These are phyloP conservation scores for Vanilla planifolia DNA, from an alignment of 106 monocot species.

Conservation along the genomic window DNA sequence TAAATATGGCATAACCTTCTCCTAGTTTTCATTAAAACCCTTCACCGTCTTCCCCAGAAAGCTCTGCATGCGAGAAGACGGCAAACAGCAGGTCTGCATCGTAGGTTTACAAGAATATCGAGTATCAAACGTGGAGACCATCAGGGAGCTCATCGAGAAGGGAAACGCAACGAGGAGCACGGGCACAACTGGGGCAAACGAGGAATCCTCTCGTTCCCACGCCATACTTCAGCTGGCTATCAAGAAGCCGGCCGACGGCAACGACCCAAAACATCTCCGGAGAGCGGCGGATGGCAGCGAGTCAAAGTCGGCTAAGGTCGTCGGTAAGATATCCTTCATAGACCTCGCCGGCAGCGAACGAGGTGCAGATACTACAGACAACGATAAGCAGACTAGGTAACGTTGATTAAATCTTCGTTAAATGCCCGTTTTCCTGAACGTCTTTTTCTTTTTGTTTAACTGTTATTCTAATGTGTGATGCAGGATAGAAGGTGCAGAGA, in stretches of 20 bases:
- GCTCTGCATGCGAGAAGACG: constrained; percentile 96
- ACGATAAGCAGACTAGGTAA: constrained; percentile 94
- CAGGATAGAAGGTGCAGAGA: constrained; percentile 99
- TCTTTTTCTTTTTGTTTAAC: no score
- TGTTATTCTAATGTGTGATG: constrained; percentile 3
- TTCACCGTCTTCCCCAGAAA: constrained; percentile 35
- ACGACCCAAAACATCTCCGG: constrained; percentile 28
- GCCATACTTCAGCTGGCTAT: constrained; percentile 86
- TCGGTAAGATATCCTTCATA: constrained; percentile 98
- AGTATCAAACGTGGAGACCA: constrained; percentile 89
- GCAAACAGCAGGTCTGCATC: constrained; percentile 94
- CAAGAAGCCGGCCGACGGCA: constrained; percentile 64
- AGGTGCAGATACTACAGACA: constrained; percentile 97
- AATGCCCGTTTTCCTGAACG: no score
- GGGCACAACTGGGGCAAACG: constrained; percentile 97
- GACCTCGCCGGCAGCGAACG: constrained; percentile 99
- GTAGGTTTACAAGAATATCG: constrained; percentile 96
- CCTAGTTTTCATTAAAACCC: neutral
- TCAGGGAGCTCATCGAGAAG: constrained; percentile 92
- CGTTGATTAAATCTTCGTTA: neutral
- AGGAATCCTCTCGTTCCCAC: constrained; percentile 96
- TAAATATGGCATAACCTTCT: no score
- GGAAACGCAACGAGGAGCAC: constrained; percentile 88
- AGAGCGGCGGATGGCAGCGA: constrained; percentile 42
- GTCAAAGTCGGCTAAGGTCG: constrained; percentile 42